A percentile compares a stretch with the other conserved stretches of the same genome.
phyloP scores from a whole-genome alignment of 2,329 filamentous ascomycete genomes.

The Epichloe scottii region DNA sequence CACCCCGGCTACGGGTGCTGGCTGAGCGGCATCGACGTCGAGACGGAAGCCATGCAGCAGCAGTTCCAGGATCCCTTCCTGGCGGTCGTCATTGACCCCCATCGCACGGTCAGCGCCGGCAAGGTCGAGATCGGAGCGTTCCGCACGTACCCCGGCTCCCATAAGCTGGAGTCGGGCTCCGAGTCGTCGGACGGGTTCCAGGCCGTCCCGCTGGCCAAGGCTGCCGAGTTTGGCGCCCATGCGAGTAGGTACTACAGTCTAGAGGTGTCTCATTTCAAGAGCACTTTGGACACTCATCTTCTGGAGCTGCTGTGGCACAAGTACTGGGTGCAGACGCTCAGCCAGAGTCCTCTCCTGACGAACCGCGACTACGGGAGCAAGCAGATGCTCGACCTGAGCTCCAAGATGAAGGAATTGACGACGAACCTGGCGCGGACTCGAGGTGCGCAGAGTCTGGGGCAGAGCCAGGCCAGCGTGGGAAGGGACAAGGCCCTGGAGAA shows the following conservation, averaged over 20 bases:
- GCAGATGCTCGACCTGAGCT: constrained; percentile 78
- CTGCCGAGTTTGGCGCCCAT: constrained; percentile 91
- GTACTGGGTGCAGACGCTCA: constrained; percentile 95
- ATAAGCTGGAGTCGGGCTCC: constrained; percentile 36
- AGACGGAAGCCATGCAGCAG: constrained; percentile 78
- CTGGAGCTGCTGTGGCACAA: constrained; percentile 94
- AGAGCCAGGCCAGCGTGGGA: constrained; percentile 12
- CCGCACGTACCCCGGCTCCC: constrained; percentile 70
- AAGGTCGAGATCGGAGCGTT: constrained; percentile 98
- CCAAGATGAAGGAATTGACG: constrained; percentile 62
- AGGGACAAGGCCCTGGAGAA: constrained; percentile 42
- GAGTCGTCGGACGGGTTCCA: constrained; percentile 45
- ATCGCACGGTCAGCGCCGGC: constrained; percentile 85
- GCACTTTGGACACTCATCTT: constrained; percentile 73
- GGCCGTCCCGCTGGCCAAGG: constrained; percentile 82
- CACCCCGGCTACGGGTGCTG: constrained; percentile 98
- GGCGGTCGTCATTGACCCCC: constrained; percentile 90
- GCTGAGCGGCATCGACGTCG: constrained; percentile 91
- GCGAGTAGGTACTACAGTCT: constrained; percentile 82
- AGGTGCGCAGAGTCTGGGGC: constrained; percentile 13
- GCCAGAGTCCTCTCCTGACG: constrained; percentile 77
- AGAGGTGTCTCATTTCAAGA: constrained; percentile 90
- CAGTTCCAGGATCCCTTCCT: constrained; percentile 80
- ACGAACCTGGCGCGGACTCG: constrained; percentile 15
- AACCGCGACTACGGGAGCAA: constrained; percentile 90